phyloP scores from a whole-genome alignment of 352 stramenopile genomes.

The Globisporangium uncinulatum region DNA sequence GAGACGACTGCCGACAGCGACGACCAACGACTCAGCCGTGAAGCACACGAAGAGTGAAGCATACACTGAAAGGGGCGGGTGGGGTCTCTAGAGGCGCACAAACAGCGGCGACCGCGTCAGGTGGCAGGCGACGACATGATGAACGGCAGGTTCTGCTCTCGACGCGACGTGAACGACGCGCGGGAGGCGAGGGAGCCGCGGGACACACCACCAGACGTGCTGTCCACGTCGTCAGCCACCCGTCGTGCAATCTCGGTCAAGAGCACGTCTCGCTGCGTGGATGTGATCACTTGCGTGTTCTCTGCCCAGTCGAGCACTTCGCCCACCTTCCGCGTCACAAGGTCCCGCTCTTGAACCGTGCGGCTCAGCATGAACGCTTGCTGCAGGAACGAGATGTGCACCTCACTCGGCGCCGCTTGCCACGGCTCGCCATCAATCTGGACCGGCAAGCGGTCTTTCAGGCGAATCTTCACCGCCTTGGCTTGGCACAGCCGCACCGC shows the following conservation, averaged over 20 bases:
- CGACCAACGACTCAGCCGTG: background rate
- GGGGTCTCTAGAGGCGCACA: background rate
- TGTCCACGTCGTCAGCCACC: constrained; percentile 37
- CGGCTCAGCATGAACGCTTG: constrained; percentile 83
- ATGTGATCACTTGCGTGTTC: constrained; percentile 63
- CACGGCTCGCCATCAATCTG: constrained; percentile 96
- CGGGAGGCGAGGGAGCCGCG: constrained; percentile 13
- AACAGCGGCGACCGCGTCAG: background rate
- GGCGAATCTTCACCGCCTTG: constrained; percentile 45
- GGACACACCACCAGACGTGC: background rate
- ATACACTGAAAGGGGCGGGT: background rate
- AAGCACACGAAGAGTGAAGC: background rate
- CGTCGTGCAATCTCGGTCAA: constrained; percentile 65
- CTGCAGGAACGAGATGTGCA: constrained; percentile 82
- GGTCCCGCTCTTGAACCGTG: constrained; percentile 67
- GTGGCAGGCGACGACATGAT: constrained; percentile 4
- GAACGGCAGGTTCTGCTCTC: constrained; percentile 20
- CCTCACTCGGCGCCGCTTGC: constrained; percentile 77
- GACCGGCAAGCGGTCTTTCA: constrained; percentile 69
- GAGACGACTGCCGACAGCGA: background rate
- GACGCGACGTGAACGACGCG: constrained; percentile 5
- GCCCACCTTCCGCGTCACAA: constrained; percentile 72
- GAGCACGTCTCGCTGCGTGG: constrained; percentile 62
- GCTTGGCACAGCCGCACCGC: constrained; percentile 72
- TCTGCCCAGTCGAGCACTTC: constrained; percentile 84